phyloP scores from a whole-genome alignment of 257 asterid species.

The Anisodus acutangulus region DNA sequence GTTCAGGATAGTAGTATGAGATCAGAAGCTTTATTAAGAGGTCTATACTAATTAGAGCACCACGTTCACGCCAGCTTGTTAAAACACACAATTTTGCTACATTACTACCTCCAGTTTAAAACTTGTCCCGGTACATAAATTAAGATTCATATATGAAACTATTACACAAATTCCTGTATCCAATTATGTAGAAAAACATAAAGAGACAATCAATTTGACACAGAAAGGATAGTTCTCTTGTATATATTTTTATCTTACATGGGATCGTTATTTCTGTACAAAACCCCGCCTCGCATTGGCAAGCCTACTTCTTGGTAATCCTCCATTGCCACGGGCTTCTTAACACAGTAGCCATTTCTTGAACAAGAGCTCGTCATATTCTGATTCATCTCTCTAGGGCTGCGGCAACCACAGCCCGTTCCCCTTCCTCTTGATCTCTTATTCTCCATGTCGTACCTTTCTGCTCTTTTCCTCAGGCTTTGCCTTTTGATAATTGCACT shows the following conservation, averaged over 20 bases:
- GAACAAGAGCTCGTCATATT: constrained; percentile 56
- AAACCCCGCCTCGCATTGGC: constrained; percentile 49
- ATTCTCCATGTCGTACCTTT: constrained; percentile 42
- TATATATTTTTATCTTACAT: not conserved
- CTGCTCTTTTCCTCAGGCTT: constrained; percentile 50
- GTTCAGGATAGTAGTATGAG: not conserved
- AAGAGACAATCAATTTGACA: not conserved
- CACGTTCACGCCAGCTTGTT: too few species aligned
- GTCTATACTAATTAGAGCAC: not conserved
- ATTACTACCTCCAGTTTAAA: too few species aligned
- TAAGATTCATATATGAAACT: too few species aligned
- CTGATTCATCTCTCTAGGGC: constrained; percentile 27
- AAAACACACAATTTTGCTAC: too few species aligned
- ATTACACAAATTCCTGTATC: not conserved
- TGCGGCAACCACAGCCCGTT: constrained; percentile 4
- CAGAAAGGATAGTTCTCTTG: not conserved
- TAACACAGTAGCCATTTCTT: constrained; percentile 50
- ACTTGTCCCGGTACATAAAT: too few species aligned
- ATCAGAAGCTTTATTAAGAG: not conserved
- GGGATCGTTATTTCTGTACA: constrained; percentile 30
- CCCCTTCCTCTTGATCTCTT: constrained; percentile 38
- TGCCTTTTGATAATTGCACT: constrained; percentile 52
- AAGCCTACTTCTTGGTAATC: constrained; percentile 54
- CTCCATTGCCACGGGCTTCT: constrained; percentile 54
- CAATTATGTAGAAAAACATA: not conserved